Conservation (phyloP, 73 alveolate species). For the Paramecium primaurelia region DNA sequence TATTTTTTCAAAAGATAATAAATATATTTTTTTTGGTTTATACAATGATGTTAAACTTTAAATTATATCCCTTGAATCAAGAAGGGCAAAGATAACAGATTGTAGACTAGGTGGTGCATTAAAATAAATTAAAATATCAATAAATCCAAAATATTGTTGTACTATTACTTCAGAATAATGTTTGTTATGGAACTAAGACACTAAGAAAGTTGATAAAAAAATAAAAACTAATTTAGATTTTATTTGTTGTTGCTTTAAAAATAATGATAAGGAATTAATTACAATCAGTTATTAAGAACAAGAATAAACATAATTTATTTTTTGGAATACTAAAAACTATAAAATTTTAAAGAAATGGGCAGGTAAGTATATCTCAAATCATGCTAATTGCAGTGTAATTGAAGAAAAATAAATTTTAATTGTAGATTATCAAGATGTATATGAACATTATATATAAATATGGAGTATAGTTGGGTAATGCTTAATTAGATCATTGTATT, state of each 20-base stretch:
- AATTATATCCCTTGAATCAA: neutral
- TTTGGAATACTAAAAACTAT: neutral
- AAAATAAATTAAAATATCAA: neutral
- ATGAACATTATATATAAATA: neutral
- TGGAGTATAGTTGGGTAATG: neutral
- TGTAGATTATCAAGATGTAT: neutral
- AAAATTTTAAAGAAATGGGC: neutral
- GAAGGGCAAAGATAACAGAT: neutral
- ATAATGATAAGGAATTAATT: neutral
- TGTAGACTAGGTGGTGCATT: neutral
- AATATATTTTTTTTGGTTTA: neutral
- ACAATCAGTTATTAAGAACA: neutral
- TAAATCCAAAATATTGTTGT: neutral
- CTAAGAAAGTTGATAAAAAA: neutral
- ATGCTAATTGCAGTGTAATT: neutral
- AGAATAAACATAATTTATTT: neutral
- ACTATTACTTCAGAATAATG: neutral
- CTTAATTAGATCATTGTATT: neutral
- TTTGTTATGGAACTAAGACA: neutral
- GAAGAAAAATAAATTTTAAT: neutral
- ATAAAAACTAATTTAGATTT: neutral
- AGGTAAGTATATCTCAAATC: neutral
- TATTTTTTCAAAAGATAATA: neutral
- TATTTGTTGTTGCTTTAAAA: neutral
- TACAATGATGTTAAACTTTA: neutral